phyloP scores from a whole-genome alignment of 1,284 basidiomycete species.

The Ustilago lituana region DNA sequence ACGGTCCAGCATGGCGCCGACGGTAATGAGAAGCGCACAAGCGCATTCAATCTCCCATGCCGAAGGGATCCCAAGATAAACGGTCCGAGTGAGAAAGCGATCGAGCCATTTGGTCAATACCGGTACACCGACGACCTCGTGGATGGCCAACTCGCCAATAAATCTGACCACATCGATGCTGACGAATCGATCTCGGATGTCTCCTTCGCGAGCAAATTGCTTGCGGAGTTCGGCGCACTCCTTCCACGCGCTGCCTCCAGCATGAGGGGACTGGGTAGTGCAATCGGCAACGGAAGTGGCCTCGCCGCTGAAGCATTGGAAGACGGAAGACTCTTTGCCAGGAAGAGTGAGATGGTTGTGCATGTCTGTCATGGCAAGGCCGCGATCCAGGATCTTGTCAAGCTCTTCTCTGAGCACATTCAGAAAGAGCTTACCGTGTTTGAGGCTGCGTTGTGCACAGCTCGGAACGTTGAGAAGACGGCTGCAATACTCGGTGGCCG shows the following conservation, averaged over 20 bases:
- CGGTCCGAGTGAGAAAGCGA: slow-evolving; percentile 54
- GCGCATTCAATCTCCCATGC: slow-evolving; percentile 56
- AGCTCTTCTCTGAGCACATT: slow-evolving; percentile 32
- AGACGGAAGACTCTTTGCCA: background rate
- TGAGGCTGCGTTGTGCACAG: slow-evolving; percentile 3
- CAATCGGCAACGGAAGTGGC: too few species aligned
- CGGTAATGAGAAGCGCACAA: slow-evolving; percentile 53
- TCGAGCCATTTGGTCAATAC: slow-evolving; percentile 42
- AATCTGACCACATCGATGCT: slow-evolving; percentile 25
- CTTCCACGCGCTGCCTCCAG: slow-evolving; percentile 5
- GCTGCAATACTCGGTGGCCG: slow-evolving; percentile 14
- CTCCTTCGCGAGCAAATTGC: slow-evolving; percentile 17
- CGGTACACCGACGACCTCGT: slow-evolving; percentile 8
- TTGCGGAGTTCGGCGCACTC: slow-evolving; percentile 2
- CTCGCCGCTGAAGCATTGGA: background rate
- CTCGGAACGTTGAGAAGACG: background rate
- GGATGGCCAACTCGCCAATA: slow-evolving; percentile 40
- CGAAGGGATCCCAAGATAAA: slow-evolving; percentile 52
- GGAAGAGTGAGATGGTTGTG: slow-evolving; percentile 24
- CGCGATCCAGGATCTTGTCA: slow-evolving; percentile 15
- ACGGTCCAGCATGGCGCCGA: slow-evolving; percentile 41
- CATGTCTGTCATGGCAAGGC: slow-evolving; percentile 11
- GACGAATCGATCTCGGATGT: slow-evolving; percentile 20
- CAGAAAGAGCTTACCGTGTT: slow-evolving; percentile 25
- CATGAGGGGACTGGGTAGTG: background rate